phyloP scores from a whole-genome alignment of 192 early-diverging fungal genomes.

The Hyaloraphidium curvatum region DNA sequence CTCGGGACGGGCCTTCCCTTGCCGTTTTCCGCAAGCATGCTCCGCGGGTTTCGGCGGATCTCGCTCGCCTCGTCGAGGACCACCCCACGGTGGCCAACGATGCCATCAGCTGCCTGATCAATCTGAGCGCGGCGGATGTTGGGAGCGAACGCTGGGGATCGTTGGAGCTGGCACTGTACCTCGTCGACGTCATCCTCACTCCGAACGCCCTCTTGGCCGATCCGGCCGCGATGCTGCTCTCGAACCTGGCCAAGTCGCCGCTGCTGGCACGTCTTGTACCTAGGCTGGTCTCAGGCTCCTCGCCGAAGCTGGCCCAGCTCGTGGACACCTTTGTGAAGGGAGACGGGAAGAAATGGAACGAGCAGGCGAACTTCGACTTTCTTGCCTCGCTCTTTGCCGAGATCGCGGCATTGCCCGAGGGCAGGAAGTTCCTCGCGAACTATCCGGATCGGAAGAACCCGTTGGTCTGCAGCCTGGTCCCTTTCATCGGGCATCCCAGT shows the following conservation, averaged over 20 bases:
- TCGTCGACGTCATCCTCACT: conserved; percentile 10
- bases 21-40: neutral
- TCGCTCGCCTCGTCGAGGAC: neutral
- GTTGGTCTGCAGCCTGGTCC: conserved; percentile 65
- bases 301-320: conserved; percentile 51
- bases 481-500: conserved; percentile 64
- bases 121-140: conserved; percentile 48
- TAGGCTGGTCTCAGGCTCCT: conserved; percentile 34
- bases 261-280: too few species aligned
- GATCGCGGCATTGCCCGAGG: conserved; percentile 27
- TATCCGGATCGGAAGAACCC: too few species aligned
- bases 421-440: too few species aligned
- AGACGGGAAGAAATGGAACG: conserved; percentile 57
- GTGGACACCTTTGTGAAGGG: conserved; percentile 77
- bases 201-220: conserved; percentile 54
- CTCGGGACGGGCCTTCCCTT: neutral
- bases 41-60: neutral
- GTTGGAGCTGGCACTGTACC: neutral
- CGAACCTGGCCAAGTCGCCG: conserved; percentile 77
- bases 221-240: conserved; percentile 72
- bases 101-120: conserved; percentile 62
- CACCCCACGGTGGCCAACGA: conserved; percentile 46
- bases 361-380: conserved; percentile 58
- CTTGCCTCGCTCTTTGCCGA: conserved; percentile 88
- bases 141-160: too few species aligned